A percentile compares a stretch with the other conserved stretches of the same genome.
Evolutionary conservation across 2,329 filamentous ascomycete genomes (phyloP).

Genomic region (Fusarium solani-melongenae): DNA sequence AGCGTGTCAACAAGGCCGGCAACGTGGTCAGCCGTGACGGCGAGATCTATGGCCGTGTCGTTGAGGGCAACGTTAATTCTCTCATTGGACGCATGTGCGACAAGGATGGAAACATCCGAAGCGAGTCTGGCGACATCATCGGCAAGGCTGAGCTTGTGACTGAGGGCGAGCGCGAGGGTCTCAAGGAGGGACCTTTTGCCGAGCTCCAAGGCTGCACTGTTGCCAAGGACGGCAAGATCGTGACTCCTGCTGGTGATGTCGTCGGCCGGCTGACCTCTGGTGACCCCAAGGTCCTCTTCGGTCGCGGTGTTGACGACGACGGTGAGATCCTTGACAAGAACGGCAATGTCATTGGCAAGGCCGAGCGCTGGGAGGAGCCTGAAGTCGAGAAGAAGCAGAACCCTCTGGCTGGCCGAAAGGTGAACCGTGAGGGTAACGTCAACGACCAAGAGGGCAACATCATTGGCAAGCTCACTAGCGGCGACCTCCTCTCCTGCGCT

Average conservation of each 20-base stretch:
- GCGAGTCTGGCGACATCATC: constrained; percentile 77
- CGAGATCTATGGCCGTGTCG: constrained; percentile 70
- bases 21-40: constrained; percentile 67
- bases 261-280: constrained; percentile 79
- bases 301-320: constrained; percentile 81
- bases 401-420: constrained; percentile 63
- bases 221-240: constrained; percentile 75
- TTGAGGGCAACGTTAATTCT: constrained; percentile 73
- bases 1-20: constrained; percentile 78
- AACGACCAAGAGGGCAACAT: constrained; percentile 68
- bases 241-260: constrained; percentile 73
- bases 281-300: constrained; percentile 77
- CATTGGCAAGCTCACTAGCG: constrained; percentile 75
- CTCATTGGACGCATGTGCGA: constrained; percentile 77
- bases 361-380: constrained; percentile 69
- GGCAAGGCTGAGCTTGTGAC: constrained; percentile 75
- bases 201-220: constrained; percentile 74
- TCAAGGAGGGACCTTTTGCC: constrained; percentile 75
- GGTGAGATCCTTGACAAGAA: constrained; percentile 86
- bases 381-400: constrained; percentile 64
- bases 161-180: constrained; percentile 71
- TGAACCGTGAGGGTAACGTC: constrained; percentile 70
- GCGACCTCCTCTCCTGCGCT: constrained; percentile 71
- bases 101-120: constrained; percentile 77
- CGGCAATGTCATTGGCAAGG: constrained; percentile 67